Percentiles rank a stretch among this genome's conserved stretches.
Evolutionary conservation across 1,139 yeast species (phyloP).

Genomic region (Nakaseomyces glabratus): DNA sequence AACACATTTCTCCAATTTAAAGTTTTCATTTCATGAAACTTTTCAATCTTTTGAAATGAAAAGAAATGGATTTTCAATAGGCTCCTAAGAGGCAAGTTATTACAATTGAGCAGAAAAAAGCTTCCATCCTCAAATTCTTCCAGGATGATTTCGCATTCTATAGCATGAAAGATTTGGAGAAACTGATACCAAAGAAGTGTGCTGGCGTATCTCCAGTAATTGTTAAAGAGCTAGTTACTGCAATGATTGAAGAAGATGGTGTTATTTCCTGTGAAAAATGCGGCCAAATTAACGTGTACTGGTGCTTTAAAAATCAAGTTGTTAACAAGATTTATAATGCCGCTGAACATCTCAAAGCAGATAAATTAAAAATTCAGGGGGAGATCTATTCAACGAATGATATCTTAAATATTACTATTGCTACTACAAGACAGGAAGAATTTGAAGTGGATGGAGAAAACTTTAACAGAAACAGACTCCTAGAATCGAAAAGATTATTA

Average conservation of each 20-base stretch:
- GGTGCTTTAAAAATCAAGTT: slow-evolving; percentile 42
- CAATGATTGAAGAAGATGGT: slow-evolving; percentile 40
- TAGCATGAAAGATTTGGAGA: slow-evolving; percentile 45
- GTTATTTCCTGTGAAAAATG: slow-evolving; percentile 44
- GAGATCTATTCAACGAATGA: slow-evolving; percentile 4
- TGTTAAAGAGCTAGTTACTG: slow-evolving; percentile 41
- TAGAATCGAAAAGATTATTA: slow-evolving; percentile 9
- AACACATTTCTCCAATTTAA: too few relatives aligned
- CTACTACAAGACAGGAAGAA: slow-evolving; percentile 4
- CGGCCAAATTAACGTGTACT: slow-evolving; percentile 45
- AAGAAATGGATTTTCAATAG: too few relatives aligned
- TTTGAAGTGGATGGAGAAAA: slow-evolving; percentile 3
- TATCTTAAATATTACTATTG: too few relatives aligned
- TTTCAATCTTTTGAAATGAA: too few relatives aligned
- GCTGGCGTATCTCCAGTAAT: slow-evolving; percentile 41
- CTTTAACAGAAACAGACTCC: slow-evolving; percentile 9
- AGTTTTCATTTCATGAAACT: too few relatives aligned
- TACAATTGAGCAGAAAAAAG: slow-evolving; percentile 36
- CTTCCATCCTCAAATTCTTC: slow-evolving; percentile 36
- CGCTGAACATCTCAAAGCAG: not conserved
- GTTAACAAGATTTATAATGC: slow-evolving; percentile 24
- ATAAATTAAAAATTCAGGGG: not conserved
- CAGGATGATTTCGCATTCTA: slow-evolving; percentile 36
- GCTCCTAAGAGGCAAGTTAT: slow-evolving; percentile 23
- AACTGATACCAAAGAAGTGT: slow-evolving; percentile 36